Evolutionary conservation across 345 rosid species (phyloP).

Genomic region (Eucalyptus dawsonii): DNA sequence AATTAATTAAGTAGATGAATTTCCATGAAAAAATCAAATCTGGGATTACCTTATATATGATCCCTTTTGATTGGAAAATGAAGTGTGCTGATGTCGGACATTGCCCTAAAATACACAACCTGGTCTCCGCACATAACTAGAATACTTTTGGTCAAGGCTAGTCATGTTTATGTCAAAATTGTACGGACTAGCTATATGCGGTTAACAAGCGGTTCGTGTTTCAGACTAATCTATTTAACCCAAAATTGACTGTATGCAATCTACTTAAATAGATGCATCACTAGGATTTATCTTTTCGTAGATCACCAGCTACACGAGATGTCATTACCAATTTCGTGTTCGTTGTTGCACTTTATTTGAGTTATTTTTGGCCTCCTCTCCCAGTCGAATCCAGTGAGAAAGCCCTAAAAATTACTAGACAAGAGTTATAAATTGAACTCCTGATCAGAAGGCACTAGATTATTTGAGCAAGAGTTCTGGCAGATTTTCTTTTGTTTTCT

Average conservation of each 20-base stretch:
- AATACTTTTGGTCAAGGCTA: background rate
- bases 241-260: background rate
- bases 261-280: background rate
- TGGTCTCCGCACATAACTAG: background rate
- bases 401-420: background rate
- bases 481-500: background rate
- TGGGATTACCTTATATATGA: background rate
- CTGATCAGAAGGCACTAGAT: background rate
- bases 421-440: background rate
- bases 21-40: background rate
- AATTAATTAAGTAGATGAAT: background rate
- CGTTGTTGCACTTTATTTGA: background rate
- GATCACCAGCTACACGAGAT: background rate
- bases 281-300: background rate
- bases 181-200: background rate
- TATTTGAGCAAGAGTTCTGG: background rate
- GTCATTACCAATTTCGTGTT: background rate
- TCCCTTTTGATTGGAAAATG: background rate
- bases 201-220: background rate
- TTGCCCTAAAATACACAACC: background rate
- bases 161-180: background rate
- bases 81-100: background rate
- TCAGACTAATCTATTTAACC: background rate
- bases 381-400: background rate
- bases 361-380: background rate